phyloP scores from a whole-genome alignment of 1,284 basidiomycete genomes.

The Sanghuangporus weigelae region DNA sequence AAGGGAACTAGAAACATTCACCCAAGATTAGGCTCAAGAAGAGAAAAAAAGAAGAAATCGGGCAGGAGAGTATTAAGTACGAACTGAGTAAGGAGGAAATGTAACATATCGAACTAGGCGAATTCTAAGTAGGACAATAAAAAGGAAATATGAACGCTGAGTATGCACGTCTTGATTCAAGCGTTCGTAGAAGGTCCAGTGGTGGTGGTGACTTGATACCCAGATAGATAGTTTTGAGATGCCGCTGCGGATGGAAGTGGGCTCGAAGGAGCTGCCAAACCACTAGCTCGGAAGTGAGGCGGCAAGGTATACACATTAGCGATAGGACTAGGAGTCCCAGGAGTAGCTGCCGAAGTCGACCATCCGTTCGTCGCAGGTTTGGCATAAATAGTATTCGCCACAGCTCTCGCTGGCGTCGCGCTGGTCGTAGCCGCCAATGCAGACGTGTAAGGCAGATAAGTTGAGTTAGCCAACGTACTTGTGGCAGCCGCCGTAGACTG shows the following conservation, averaged over 20 bases:
- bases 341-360: not conserved
- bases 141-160: not conserved
- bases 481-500: constrained; percentile 4
- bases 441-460: constrained; percentile 10
- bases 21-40: too few relatives aligned
- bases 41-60: not conserved
- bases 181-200: not conserved
- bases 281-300: constrained; percentile 9
- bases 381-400: constrained; percentile 16
- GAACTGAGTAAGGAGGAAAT: not conserved
- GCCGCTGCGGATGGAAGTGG: not conserved
- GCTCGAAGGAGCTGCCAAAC: not conserved
- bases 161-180: not conserved
- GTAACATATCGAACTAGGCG: not conserved
- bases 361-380: constrained; percentile 12
- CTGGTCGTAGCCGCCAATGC: constrained; percentile 1
- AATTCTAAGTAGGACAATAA: not conserved
- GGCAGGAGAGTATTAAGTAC: not conserved
- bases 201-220: constrained; percentile 1
- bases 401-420: constrained; percentile 13
- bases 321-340: not conserved
- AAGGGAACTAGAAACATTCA: not conserved
- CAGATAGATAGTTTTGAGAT: constrained; percentile 4
- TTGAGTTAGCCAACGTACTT: not conserved
- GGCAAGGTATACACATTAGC: constrained; percentile 8